These are phyloP conservation scores for Penicillium alfredii DNA, from an alignment of 495 filamentous ascomycete genomes.

Conservation along the genomic window DNA sequence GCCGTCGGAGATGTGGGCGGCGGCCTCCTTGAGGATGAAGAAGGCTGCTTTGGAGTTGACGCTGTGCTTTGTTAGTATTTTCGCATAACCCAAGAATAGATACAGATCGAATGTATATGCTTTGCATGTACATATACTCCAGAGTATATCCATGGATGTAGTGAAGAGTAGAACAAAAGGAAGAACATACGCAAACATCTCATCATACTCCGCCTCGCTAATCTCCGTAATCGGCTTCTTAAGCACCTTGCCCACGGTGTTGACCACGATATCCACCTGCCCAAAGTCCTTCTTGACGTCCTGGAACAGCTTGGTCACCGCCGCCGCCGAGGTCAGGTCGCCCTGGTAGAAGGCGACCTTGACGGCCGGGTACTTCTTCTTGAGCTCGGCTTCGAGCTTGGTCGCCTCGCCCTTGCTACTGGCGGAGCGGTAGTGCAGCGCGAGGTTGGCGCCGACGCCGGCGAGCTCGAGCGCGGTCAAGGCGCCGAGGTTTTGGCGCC, in stretches of 20 bases:
- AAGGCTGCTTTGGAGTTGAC: slow-evolving; percentile 36
- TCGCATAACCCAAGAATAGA: no score
- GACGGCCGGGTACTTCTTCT: slow-evolving; percentile 21
- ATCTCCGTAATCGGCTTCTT: slow-evolving; percentile 46
- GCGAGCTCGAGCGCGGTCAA: slow-evolving; percentile 25
- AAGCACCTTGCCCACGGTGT: slow-evolving; percentile 45
- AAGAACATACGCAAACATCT: slow-evolving; percentile 37
- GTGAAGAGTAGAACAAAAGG: no score
- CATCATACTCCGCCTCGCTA: slow-evolving; percentile 45
- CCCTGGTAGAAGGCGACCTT: slow-evolving; percentile 29
- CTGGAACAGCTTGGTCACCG: slow-evolving; percentile 28
- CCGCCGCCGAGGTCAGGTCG: slow-evolving; percentile 25
- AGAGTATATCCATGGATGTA: no score
- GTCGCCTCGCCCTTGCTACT: slow-evolving; percentile 20
- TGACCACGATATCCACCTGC: slow-evolving; percentile 49
- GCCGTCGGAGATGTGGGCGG: slow-evolving; percentile 25
- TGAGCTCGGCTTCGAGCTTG: slow-evolving; percentile 23
- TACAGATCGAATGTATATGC: no score
- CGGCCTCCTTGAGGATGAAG: slow-evolving; percentile 33
- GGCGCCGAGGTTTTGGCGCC: slow-evolving; percentile 35
- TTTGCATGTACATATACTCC: no score
- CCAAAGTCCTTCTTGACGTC: slow-evolving; percentile 26
- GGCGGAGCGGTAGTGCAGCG: slow-evolving; percentile 30
- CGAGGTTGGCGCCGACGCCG: slow-evolving; percentile 22
- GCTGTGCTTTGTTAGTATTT: no score